Evolutionary conservation across 352 stramenopile species (phyloP), one percentile per base, ranked within the genome.

Genomic region (Phytopythium chamaehyphon): DNA sequence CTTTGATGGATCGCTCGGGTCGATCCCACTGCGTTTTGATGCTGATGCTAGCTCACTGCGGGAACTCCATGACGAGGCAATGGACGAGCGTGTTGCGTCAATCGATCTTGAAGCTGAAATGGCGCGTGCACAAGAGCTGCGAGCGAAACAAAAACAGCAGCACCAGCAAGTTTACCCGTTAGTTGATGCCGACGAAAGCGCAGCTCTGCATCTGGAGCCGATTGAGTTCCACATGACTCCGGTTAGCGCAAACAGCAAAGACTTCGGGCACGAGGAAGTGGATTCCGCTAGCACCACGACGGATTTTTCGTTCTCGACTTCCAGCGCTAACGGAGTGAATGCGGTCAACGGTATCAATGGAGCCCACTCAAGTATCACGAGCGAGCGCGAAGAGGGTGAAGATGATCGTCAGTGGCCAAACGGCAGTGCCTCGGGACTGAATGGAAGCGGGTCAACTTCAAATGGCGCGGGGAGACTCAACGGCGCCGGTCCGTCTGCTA

Each of bases 1-100:
- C 9, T 98, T 97, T 56, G 90, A 97, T 55, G 95, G 95, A 36
- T 76, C 85, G 24, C 62, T 98, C 12, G 95, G 95, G 37, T 90
- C 77, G 18, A 89, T 97, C 50, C 69, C 69, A 16, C 68, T 98
- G 9, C 59, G 55, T 19, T 98, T 96, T 64, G 85, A 98, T 54
- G 45, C 39, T 22, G 66, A 82, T 6, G 74, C 83, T 21, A 80
- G 59, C 48, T 83, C 69, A 6, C 55, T 93, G 49, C 54, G 61
- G 26, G 86, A 96, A 78, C 59, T 90, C 50, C 68, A 76, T 26
- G 64, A 77, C 18, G 64, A 80, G 40, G 61, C 62, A 10, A 90
- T 95, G 82, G 76, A 73, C 36, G 84, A 93, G 46, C 62, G 64
- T 38, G 64, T 93, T 44, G 72, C 80, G 35, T 64, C 82, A 22